phyloP scores from a whole-genome alignment of 108 stramenopile species.

The Nitzschia sp. region DNA sequence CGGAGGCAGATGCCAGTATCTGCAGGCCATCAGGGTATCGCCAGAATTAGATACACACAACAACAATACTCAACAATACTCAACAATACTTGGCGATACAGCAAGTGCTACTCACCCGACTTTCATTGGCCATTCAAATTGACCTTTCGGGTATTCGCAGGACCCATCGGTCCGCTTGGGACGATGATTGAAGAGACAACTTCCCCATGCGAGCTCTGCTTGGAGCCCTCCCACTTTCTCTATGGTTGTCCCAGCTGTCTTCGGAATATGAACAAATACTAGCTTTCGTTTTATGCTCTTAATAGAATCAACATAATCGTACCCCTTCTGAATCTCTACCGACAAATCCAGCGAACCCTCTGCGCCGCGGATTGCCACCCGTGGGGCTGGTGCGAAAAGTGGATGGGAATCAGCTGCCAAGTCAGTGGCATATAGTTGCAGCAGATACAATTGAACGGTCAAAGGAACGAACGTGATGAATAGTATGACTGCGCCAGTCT shows the following conservation, averaged over 20 bases:
- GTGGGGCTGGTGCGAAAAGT: too few species aligned
- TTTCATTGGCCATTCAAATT: slow-evolving; percentile 35
- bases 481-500: too few species aligned
- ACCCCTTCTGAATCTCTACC: slow-evolving; percentile 11
- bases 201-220: slow-evolving; percentile 30
- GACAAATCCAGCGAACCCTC: slow-evolving; percentile 3
- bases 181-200: slow-evolving; percentile 37
- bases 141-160: slow-evolving; percentile 25
- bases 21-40: neutral
- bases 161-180: slow-evolving; percentile 27
- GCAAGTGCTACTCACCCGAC: slow-evolving; percentile 21
- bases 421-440: too few species aligned
- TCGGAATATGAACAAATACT: slow-evolving; percentile 47
- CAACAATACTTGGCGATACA: neutral
- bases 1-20: slow-evolving; percentile 42
- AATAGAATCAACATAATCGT: slow-evolving; percentile 29
- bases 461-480: too few species aligned
- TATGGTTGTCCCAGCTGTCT: slow-evolving; percentile 40
- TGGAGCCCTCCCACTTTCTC: slow-evolving; percentile 35
- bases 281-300: slow-evolving; percentile 20
- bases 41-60: neutral
- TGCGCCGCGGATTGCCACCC: too few species aligned
- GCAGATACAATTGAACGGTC: too few species aligned
- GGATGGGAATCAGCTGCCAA: too few species aligned
- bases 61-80: too few species aligned